phyloP scores from a whole-genome alignment of 2,329 filamentous ascomycete genomes.

The Ustilaginoidea virens region DNA sequence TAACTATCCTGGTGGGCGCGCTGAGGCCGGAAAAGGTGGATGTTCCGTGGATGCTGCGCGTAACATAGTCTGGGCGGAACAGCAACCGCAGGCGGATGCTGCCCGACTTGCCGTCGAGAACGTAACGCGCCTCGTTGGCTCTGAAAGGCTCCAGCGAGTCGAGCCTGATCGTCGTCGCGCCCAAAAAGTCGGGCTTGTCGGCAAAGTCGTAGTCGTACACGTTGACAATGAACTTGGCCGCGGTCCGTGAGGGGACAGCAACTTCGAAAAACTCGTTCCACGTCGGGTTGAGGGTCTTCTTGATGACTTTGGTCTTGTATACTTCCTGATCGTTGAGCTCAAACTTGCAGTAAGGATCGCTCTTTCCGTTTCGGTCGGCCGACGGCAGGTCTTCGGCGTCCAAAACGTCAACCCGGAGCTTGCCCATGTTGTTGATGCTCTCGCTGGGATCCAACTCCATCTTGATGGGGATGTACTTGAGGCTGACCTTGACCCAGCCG shows the following conservation, averaged over 20 bases:
- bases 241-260: conserved; percentile 67
- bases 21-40: conserved; percentile 87
- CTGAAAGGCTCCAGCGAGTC: conserved; percentile 73
- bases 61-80: conserved; percentile 88
- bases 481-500: conserved; percentile 74
- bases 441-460: conserved; percentile 91
- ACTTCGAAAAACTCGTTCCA: conserved; percentile 98
- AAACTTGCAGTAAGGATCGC: conserved; percentile 94
- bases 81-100: conserved; percentile 67
- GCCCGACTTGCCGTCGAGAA: conserved; percentile 81
- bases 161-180: conserved; percentile 59
- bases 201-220: conserved; percentile 96
- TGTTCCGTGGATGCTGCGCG: conserved; percentile 72
- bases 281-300: conserved; percentile 86
- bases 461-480: conserved; percentile 87
- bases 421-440: conserved; percentile 98
- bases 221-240: conserved; percentile 65
- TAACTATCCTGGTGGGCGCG: conserved; percentile 75
- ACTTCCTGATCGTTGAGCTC: conserved; percentile 77
- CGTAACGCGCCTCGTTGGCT: conserved; percentile 56
- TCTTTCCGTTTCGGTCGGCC: conserved; percentile 90
- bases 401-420: conserved; percentile 80
- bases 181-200: conserved; percentile 85
- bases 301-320: conserved; percentile 89
- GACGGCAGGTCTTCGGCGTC: conserved; percentile 80